Evolutionary conservation across 75 land plant genomes (phyloP), one percentile per base, ranked within the genome.

Genomic region (Picea glauca): DNA sequence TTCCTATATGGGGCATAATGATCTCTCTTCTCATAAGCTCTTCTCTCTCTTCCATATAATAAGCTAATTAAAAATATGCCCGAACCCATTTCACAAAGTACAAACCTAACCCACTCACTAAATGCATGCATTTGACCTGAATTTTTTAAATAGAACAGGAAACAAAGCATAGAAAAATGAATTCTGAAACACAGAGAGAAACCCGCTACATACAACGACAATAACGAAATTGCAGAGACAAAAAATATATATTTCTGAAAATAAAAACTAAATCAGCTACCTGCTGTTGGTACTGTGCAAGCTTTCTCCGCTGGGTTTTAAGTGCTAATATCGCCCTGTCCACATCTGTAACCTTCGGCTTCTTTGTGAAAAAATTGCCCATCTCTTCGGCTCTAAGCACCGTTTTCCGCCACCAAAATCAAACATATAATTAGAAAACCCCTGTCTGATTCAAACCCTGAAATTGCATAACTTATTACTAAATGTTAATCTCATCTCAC

Each of bases 341-440:
- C 6, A 95, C 91, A 58, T 95, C 96, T 60, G 96, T 95, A 50
- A 95, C 85, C 78, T 90, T 89, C 2, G 93, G 91, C 63, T 93
- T 95, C 89, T 93, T 95, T 78, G 83, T 87, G 66, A 95, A 90
- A 21, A 95, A 43, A 82, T 95, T 95, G 60, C 98, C 98, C 98
- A 95, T 95, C 65, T 65, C 23, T 76, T 76, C 57, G 59, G 82
- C 75, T 38, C 17, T 54, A 31, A 31, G 15, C 67, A 64, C 38
- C 13, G 43, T 40, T 40, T 40, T 40, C 43, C 66, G 13, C 33
- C 33, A 63, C 26, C 3, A 3, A 63, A 26, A 30, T 12, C 23
- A 63, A 26, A 13, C 26, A 63, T 63, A 63, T 40, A 40, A 40
- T 4, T 40, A 40, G 43, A 13, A 63, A 63, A 23, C 66, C 66